These are phyloP conservation scores for Datisca glomerata DNA, from an alignment of 306 rosid genomes.

Conservation along the genomic window DNA sequence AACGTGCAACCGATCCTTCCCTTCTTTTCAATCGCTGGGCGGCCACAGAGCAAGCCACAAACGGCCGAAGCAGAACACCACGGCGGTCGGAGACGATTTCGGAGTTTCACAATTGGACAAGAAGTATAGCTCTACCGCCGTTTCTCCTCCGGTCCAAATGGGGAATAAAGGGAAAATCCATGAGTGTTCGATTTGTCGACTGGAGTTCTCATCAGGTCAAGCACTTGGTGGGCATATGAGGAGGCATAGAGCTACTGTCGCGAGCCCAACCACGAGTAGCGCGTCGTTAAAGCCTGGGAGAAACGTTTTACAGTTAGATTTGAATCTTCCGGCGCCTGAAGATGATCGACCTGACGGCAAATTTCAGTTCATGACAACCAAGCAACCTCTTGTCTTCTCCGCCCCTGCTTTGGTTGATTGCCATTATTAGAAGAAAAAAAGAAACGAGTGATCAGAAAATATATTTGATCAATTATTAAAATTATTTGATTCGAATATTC, in stretches of 20 bases:
- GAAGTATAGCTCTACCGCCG: background rate
- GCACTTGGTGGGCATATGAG: slow-evolving; percentile 98
- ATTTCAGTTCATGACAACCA: slow-evolving; percentile 36
- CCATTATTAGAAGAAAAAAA: slow-evolving; percentile 57
- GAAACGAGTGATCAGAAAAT: no score
- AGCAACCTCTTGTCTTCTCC: slow-evolving; percentile 37
- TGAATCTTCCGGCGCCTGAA: slow-evolving; percentile 91
- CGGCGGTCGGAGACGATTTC: slow-evolving; percentile 5
- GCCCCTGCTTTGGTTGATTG: slow-evolving; percentile 74
- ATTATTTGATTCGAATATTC: background rate
- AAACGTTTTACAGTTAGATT: slow-evolving; percentile 54
- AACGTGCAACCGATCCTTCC: slow-evolving; percentile 71
- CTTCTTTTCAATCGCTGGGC: slow-evolving; percentile 94
- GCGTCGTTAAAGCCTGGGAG: slow-evolving; percentile 17
- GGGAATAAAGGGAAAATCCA: slow-evolving; percentile 39
- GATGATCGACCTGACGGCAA: slow-evolving; percentile 35
- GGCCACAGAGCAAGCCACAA: slow-evolving; percentile 97
- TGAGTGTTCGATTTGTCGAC: slow-evolving; percentile 83
- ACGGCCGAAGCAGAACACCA: slow-evolving; percentile 24
- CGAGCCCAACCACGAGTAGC: slow-evolving; percentile 9
- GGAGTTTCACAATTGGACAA: slow-evolving; percentile 4
- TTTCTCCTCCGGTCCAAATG: slow-evolving; percentile 16
- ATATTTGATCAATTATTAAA: no score
- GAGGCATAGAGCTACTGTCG: slow-evolving; percentile 38
- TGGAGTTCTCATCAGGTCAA: slow-evolving; percentile 81